Conservation (phyloP, 83 land plant species). For the Diphasiastrum complanatum region DNA sequence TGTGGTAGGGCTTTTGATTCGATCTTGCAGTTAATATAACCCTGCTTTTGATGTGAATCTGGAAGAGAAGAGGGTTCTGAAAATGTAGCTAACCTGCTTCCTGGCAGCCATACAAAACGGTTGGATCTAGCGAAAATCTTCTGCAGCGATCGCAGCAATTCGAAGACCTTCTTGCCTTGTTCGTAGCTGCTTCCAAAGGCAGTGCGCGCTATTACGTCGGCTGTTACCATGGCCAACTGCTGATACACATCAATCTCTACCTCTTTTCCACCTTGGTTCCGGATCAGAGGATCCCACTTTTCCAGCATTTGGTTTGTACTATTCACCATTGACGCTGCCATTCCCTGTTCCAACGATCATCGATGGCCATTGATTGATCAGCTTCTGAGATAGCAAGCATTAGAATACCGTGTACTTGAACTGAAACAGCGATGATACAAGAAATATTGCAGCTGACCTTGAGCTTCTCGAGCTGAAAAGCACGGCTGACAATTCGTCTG, state of each 20-base stretch:
- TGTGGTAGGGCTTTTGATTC: background rate
- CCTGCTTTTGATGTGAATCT: background rate
- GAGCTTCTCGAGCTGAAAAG: slow-evolving; percentile 57
- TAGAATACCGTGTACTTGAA: background rate
- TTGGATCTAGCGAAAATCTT: slow-evolving; percentile 44
- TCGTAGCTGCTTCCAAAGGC: slow-evolving; percentile 64
- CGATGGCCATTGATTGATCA: background rate
- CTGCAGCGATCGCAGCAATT: slow-evolving; percentile 46
- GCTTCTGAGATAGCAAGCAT: background rate
- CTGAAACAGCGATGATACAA: background rate
- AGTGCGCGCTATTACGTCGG: slow-evolving; percentile 55
- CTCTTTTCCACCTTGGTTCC: background rate
- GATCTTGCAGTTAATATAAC: background rate
- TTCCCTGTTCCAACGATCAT: slow-evolving; percentile 33
- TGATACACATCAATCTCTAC: slow-evolving; percentile 52
- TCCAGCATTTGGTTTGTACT: slow-evolving; percentile 45
- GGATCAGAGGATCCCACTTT: slow-evolving; percentile 21
- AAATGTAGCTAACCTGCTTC: slow-evolving; percentile 43
- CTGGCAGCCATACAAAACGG: slow-evolving; percentile 57
- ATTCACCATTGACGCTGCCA: slow-evolving; percentile 54
- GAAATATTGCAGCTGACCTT: slow-evolving; percentile 36
- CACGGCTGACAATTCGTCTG: slow-evolving; percentile 56
- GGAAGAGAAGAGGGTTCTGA: background rate
- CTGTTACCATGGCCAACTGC: slow-evolving; percentile 44
- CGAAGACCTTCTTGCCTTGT: slow-evolving; percentile 61